A percentile compares a stretch with the other conserved stretches of the same genome.
Evolutionary conservation across 805 yeast genomes (phyloP).

Genomic region (Yarrowia sp.): DNA sequence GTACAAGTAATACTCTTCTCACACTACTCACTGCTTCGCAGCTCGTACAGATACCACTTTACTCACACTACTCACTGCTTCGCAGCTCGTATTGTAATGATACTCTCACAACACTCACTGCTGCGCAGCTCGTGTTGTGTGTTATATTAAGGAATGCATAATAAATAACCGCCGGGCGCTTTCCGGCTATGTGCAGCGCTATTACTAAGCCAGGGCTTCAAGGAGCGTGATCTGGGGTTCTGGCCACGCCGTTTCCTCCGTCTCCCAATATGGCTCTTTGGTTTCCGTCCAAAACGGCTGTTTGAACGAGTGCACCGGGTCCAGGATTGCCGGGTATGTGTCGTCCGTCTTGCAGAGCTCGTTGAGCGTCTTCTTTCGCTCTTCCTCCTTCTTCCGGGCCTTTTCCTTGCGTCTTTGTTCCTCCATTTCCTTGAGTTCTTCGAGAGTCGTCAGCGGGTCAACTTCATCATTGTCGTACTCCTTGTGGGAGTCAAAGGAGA

Average conservation of each 20-base stretch:
- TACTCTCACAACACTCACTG: no score
- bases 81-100: no score
- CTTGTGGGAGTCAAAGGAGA: constrained; percentile 11
- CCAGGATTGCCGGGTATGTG: neutral
- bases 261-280: constrained; percentile 1
- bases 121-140: no score
- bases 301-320: constrained; percentile 9
- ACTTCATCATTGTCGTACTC: constrained; percentile 25
- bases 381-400: neutral
- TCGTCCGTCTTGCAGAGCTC: neutral
- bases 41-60: no score
- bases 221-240: constrained; percentile 20
- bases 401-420: neutral
- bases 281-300: neutral
- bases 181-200: constrained; percentile 34
- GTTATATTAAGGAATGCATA: neutral
- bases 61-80: no score
- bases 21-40: no score
- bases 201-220: constrained; percentile 18
- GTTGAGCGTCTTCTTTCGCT: neutral
- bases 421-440: constrained; percentile 12
- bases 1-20: no score
- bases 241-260: constrained; percentile 1
- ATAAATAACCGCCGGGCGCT: constrained; percentile 34
- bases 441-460: constrained; percentile 16